Base-by-base conservation (phyloP, 305 asterid species). In the Solanum aculeatissimum region DNA sequence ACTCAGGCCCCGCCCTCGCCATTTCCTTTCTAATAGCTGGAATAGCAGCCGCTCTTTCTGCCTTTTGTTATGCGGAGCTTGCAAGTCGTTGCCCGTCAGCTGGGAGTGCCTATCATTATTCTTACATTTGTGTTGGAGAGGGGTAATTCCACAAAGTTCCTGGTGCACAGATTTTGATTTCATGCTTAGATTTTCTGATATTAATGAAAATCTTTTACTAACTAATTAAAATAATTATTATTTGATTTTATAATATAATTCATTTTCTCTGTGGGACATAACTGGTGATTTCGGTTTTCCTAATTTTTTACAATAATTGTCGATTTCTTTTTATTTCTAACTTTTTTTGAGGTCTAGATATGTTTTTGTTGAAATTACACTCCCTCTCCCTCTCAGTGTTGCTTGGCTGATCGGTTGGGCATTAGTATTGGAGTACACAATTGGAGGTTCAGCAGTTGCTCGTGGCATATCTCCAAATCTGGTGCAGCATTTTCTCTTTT, bases 401-500 rank as follows among this genome's bases (percentile, higher is more conserved):
- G 99, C 99, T 60, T 96, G 99, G 99, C 86, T 96, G 89, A 88
- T 96, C 74, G 99, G 99, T 4, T 95, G 99, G 99, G 94, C 97
- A 2, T 71, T 96, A 86, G 93, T 96, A 89, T 88, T 96, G 92
- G 99, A 96, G 83, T 96, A 93, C 91, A 96, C 99, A 9, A 90
- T 96, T 78, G 99, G 99, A 80, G 99, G 99, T 84, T 91, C 99
- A 38, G 98, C 99, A 9, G 99, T 96, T 88, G 99, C 99, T 84
- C 98, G 99, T 45, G 99, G 99, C 86, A 90, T 96, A 87, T 93
- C 98, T n/a, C 99, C 99, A 23, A 96, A 96, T 89, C 93, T 96
- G 98, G 98, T 96, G 71, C 49, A 38, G 80, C 51, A 66, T 85
- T 25, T 58, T 88, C 82, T 86, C 87, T 65, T 65, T 81, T 83